Evolutionary conservation across 2,329 filamentous ascomycete species (phyloP).

Genomic region (Phialophora chinensis): DNA sequence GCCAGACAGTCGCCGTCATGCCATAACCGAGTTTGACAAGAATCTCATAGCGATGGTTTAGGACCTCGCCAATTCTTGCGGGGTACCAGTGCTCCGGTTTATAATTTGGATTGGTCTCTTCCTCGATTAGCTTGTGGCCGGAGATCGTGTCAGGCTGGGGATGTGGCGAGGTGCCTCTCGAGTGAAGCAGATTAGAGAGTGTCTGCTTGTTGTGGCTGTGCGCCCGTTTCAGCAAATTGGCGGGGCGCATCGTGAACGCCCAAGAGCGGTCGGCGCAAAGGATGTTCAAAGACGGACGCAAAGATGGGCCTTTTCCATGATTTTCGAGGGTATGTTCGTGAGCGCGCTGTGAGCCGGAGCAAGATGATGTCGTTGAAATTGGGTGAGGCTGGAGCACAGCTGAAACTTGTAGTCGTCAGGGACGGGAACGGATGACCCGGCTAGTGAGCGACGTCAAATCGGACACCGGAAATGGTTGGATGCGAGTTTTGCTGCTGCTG

Average conservation of each 20-base stretch:
- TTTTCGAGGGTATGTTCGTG: conserved; percentile 7
- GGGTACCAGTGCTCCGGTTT: conserved; percentile 48
- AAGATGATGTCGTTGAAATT: conserved; percentile 28
- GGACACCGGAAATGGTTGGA: conserved; percentile 5
- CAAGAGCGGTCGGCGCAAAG: neutral
- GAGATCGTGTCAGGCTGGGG: conserved; percentile 36
- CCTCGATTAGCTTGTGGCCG: conserved; percentile 45
- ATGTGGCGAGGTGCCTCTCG: conserved; percentile 34
- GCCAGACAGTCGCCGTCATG: conserved; percentile 52
- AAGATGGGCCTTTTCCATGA: conserved; percentile 12
- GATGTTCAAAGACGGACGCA: conserved; percentile 12
- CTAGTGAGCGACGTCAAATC: conserved; percentile 20
- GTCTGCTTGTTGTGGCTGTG: conserved; percentile 33
- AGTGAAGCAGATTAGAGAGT: conserved; percentile 31
- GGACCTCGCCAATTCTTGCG: conserved; percentile 48
- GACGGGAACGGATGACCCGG: conserved; percentile 16
- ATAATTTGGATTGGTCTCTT: conserved; percentile 49
- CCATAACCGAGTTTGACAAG: conserved; percentile 53
- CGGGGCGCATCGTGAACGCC: conserved; percentile 26
- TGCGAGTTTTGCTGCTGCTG: conserved; percentile 8
- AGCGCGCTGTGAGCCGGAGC: neutral
- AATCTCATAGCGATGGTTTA: conserved; percentile 47
- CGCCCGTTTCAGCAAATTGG: conserved; percentile 33
- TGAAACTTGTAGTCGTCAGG: conserved; percentile 24
- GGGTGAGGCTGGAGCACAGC: conserved; percentile 31